phyloP scores from a whole-genome alignment of 2,329 filamentous ascomycete species.

The Alternaria arbusti region DNA sequence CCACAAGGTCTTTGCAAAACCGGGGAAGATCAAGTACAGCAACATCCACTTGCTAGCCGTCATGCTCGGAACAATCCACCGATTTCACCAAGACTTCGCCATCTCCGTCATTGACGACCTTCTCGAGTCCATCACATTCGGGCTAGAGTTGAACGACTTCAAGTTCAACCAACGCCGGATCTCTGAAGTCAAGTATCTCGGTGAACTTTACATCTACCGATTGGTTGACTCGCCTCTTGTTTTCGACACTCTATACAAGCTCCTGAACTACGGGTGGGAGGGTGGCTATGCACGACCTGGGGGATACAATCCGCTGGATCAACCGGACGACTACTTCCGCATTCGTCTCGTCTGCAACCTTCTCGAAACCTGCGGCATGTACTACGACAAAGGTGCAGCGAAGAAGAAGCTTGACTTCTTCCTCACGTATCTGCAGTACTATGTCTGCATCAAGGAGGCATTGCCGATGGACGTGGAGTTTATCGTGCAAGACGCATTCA shows the following conservation, averaged over 20 bases:
- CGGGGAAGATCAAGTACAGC: slow-evolving; percentile 95
- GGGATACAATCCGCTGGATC: slow-evolving; percentile 76
- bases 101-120: slow-evolving; percentile 91
- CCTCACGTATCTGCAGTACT: slow-evolving; percentile 95
- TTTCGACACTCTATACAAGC: slow-evolving; percentile 93
- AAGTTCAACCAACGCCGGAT: slow-evolving; percentile 95
- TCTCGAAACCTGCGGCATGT: slow-evolving; percentile 93
- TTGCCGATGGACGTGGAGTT: slow-evolving; percentile 98
- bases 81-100: slow-evolving; percentile 90
- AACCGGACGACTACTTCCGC: slow-evolving; percentile 94
- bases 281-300: slow-evolving; percentile 82
- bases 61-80: slow-evolving; percentile 83
- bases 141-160: slow-evolving; percentile 95
- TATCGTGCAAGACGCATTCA: slow-evolving; percentile 89
- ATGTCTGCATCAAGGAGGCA: slow-evolving; percentile 86
- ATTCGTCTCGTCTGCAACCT: slow-evolving; percentile 88
- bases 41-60: slow-evolving; percentile 94
- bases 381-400: slow-evolving; percentile 89
- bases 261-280: slow-evolving; percentile 89
- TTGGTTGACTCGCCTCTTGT: slow-evolving; percentile 95
- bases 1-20: slow-evolving; percentile 93
- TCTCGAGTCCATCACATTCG: slow-evolving; percentile 84
- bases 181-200: slow-evolving; percentile 94
- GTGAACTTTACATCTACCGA: slow-evolving; percentile 96
- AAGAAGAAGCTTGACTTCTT: slow-evolving; percentile 99